Conservation (phyloP, 495 filamentous ascomycete genomes). For the Stereocaulon alpinum region DNA sequence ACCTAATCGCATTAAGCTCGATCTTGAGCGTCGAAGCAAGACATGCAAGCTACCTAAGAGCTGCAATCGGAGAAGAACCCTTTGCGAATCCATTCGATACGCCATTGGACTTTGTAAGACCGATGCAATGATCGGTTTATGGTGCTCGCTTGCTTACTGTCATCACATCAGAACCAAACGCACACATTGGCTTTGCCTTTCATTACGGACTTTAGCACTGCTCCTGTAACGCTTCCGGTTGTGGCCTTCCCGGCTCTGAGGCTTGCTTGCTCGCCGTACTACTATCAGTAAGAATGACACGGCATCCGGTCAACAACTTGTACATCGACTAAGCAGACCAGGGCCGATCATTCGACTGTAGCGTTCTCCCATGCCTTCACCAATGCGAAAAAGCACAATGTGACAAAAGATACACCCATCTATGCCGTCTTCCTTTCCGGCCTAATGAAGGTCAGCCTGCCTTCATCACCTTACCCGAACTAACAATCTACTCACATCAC, state of each 20-base stretch:
- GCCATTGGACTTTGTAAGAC: slow-evolving; percentile 29
- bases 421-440: not conserved
- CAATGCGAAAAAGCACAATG: not conserved
- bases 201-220: not conserved
- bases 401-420: not conserved
- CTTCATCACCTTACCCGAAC: not conserved
- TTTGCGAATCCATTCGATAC: slow-evolving; percentile 39
- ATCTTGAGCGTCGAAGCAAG: slow-evolving; percentile 41
- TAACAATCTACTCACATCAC: too few relatives aligned
- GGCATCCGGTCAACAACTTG: too few relatives aligned
- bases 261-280: not conserved
- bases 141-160: not conserved
- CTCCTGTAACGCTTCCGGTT: not conserved
- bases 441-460: not conserved
- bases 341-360: not conserved
- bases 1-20: slow-evolving; percentile 35
- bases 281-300: not conserved
- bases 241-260: not conserved
- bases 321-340: not conserved
- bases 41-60: slow-evolving; percentile 37
- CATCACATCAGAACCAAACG: not conserved
- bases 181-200: not conserved
- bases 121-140: not conserved
- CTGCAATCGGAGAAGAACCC: slow-evolving; percentile 24
- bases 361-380: not conserved